phyloP scores from a whole-genome alignment of 805 yeast species.

The Candida dendrica region DNA sequence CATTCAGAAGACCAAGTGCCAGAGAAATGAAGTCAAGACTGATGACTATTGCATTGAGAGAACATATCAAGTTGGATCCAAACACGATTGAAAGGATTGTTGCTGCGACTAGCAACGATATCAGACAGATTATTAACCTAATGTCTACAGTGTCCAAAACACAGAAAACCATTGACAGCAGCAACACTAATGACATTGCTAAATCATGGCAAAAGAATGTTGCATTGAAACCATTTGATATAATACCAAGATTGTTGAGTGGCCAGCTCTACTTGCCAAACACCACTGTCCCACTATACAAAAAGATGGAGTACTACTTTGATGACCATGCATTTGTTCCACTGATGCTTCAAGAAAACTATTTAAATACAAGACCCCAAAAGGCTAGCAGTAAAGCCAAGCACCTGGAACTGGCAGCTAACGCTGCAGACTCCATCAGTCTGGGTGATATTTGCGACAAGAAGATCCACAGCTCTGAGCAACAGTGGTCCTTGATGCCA shows the following conservation, averaged over 20 bases:
- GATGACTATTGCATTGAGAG: conserved; percentile 85
- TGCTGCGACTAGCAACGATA: conserved; percentile 80
- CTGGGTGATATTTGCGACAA: conserved; percentile 75
- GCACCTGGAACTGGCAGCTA: conserved; percentile 56
- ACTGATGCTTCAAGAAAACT: conserved; percentile 93
- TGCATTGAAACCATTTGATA: conserved; percentile 89
- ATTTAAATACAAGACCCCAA: conserved; percentile 58
- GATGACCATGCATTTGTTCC: conserved; percentile 94
- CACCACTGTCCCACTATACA: conserved; percentile 55
- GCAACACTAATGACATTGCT: conserved; percentile 55
- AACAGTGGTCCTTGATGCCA: conserved; percentile 91
- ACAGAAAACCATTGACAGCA: conserved; percentile 51
- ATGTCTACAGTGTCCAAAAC: conserved; percentile 80
- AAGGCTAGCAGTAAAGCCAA: conserved; percentile 34
- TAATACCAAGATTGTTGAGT: conserved; percentile 59
- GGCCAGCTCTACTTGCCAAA: conserved; percentile 51
- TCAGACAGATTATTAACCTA: conserved; percentile 87
- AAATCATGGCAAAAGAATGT: conserved; percentile 83
- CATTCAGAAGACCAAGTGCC: conserved; percentile 86
- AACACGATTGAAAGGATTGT: conserved; percentile 77
- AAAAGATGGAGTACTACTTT: conserved; percentile 82
- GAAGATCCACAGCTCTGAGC: conserved; percentile 82
- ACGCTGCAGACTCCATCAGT: conserved; percentile 86
- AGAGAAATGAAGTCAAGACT: conserved; percentile 73
- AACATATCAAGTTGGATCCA: conserved; percentile 73